Percentiles rank a stretch among this genome's conserved stretches.
phyloP scores from a whole-genome alignment of 768 basidiomycete genomes.

The Leccinum imitatum region DNA sequence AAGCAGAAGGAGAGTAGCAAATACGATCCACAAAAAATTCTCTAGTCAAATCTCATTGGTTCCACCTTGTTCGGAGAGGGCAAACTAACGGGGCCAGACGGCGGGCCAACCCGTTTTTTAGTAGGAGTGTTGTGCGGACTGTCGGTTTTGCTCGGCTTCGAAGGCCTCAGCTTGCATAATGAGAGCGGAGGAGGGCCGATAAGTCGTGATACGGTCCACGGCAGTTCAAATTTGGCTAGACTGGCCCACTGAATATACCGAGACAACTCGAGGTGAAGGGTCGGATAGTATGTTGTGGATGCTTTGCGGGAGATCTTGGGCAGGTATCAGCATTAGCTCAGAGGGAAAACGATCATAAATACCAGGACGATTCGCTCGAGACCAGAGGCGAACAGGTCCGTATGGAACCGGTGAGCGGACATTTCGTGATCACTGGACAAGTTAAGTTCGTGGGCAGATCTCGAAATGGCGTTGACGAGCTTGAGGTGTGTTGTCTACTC shows the following conservation, averaged over 20 bases:
- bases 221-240: constrained; percentile 71
- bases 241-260: constrained; percentile 75
- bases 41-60: constrained; percentile 41
- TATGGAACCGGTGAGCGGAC: constrained; percentile 81
- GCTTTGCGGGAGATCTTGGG: constrained; percentile 90
- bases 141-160: constrained; percentile 17
- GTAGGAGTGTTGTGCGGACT: constrained; percentile 23
- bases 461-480: constrained; percentile 79
- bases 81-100: constrained; percentile 25
- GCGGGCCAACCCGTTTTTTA: constrained; percentile 21
- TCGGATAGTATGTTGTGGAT: constrained; percentile 91
- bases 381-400: constrained; percentile 87
- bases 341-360: constrained; percentile 25
- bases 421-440: constrained; percentile 66
- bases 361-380: constrained; percentile 90
- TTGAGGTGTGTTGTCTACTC: constrained; percentile 82
- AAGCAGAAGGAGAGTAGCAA: constrained; percentile 1
- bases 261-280: constrained; percentile 89
- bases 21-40: background rate
- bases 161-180: constrained; percentile 44
- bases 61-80: constrained; percentile 46
- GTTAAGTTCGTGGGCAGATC: constrained; percentile 61
- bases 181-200: constrained; percentile 74
- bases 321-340: background rate
- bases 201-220: constrained; percentile 77